A percentile compares a stretch with the other conserved stretches of the same genome.
Conservation (phyloP, 108 stramenopile genomes). For the Nitzschia sp. region DNA sequence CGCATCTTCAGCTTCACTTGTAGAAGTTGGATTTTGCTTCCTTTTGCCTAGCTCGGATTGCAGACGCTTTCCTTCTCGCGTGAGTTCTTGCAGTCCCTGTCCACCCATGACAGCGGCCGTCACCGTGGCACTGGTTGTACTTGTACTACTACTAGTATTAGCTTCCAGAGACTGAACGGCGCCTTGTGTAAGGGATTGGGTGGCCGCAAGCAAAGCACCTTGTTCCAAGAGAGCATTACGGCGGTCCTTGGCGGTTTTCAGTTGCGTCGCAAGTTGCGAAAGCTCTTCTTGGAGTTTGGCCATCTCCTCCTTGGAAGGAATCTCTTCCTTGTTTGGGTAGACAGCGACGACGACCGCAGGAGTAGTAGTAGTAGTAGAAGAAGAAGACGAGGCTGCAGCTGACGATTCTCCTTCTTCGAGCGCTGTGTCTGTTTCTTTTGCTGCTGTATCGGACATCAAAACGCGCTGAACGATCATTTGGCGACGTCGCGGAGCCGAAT, state of each 20-base stretch:
- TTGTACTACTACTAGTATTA: neutral
- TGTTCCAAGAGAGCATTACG: conserved; percentile 12
- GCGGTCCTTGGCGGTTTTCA: neutral
- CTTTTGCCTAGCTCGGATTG: neutral
- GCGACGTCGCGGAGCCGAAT: conserved; percentile 45
- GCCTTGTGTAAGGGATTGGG: conserved; percentile 2
- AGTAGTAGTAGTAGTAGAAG: too few relatives aligned
- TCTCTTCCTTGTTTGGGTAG: conserved; percentile 12
- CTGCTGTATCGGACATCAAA: neutral
- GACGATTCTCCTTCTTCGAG: too few relatives aligned
- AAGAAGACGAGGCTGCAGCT: too few relatives aligned
- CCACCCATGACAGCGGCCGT: neutral
- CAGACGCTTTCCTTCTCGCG: neutral
- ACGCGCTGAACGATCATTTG: conserved; percentile 39
- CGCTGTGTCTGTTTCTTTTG: neutral
- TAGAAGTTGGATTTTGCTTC: neutral
- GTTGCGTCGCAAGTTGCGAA: neutral
- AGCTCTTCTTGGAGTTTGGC: conserved; percentile 11
- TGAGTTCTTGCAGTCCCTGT: conserved; percentile 1
- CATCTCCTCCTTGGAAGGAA: conserved; percentile 17
- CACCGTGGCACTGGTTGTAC: neutral
- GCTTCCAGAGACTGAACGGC: neutral
- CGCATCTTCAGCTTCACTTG: too few relatives aligned
- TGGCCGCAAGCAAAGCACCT: neutral
- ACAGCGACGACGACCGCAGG: neutral